Conservation (phyloP, 495 filamentous ascomycete genomes). For the Talaromyces nanjingensis region DNA sequence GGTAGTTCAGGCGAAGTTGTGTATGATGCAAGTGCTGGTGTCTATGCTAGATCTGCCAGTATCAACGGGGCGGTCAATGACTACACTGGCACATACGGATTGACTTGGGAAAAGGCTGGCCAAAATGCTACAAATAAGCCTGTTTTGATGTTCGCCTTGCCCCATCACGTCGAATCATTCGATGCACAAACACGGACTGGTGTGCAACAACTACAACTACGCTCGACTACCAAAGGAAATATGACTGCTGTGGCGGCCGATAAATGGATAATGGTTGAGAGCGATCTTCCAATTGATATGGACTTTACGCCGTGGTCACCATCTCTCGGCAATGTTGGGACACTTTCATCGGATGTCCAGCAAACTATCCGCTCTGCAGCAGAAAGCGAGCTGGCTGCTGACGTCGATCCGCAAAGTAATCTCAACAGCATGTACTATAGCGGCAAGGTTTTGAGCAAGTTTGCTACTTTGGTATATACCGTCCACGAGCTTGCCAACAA, state of each 20-base stretch:
- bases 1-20: constrained; percentile 53
- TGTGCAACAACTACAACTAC: constrained; percentile 54
- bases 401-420: constrained; percentile 63
- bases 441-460: constrained; percentile 89
- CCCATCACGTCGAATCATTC: constrained; percentile 78
- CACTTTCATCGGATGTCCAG: constrained; percentile 45
- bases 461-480: constrained; percentile 65
- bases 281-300: constrained; percentile 62
- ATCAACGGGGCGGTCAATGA: constrained; percentile 57
- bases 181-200: constrained; percentile 46
- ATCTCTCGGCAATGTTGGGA: constrained; percentile 36
- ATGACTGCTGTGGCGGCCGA: constrained; percentile 68
- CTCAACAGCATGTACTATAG: constrained; percentile 92
- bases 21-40: constrained; percentile 70
- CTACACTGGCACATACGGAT: constrained; percentile 59
- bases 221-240: constrained; percentile 82
- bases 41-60: constrained; percentile 55
- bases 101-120: constrained; percentile 65
- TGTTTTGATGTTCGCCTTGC: constrained; percentile 81
- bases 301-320: constrained; percentile 70
- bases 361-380: constrained; percentile 51
- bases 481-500: constrained; percentile 61
- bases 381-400: constrained; percentile 59
- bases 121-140: constrained; percentile 29
- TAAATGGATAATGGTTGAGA: constrained; percentile 72